Evolutionary conservation across 2,329 filamentous ascomycete species (phyloP).

Genomic region (Cladosporium cucumerinum): DNA sequence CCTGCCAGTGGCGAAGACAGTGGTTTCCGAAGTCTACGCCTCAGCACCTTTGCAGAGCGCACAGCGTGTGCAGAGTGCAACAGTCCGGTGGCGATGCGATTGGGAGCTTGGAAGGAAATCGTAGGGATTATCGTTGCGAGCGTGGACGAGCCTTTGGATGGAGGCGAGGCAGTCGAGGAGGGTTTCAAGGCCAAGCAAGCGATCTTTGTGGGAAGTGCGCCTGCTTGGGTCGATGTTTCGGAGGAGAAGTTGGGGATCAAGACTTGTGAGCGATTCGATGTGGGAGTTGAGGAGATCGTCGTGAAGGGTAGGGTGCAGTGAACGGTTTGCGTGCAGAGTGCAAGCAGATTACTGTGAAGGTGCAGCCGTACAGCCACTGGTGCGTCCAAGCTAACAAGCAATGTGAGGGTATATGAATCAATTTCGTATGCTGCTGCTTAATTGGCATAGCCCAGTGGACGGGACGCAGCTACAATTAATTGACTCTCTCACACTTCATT

Average conservation of each 20-base stretch:
- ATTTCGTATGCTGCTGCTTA: not conserved
- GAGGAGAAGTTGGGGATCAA: not conserved
- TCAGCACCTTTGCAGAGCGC: constrained; percentile 21
- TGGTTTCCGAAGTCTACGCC: constrained; percentile 13
- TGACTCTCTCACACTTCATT: not conserved
- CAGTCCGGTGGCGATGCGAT: constrained; percentile 25
- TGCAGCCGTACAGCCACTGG: not conserved
- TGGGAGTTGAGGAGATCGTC: not conserved
- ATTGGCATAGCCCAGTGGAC: not conserved
- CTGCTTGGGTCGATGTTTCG: not conserved
- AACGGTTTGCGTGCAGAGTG: not conserved
- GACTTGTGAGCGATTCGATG: not conserved
- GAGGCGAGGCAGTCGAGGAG: not conserved
- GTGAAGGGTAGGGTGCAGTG: not conserved
- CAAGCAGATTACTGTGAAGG: not conserved
- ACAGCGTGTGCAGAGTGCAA: constrained; percentile 24
- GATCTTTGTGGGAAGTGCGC: not conserved
- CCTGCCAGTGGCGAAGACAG: constrained; percentile 21
- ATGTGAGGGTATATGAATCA: not conserved
- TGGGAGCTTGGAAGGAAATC: constrained; percentile 2
- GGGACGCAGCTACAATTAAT: not conserved
- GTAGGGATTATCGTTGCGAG: constrained; percentile 1
- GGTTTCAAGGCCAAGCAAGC: constrained; percentile 1
- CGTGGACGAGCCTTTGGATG: not conserved
- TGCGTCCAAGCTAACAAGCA: not conserved